Evolutionary conservation across 2,329 filamentous ascomycete species (phyloP), one percentile per base, ranked within the genome.

Genomic region (Colletotrichum sp.): DNA sequence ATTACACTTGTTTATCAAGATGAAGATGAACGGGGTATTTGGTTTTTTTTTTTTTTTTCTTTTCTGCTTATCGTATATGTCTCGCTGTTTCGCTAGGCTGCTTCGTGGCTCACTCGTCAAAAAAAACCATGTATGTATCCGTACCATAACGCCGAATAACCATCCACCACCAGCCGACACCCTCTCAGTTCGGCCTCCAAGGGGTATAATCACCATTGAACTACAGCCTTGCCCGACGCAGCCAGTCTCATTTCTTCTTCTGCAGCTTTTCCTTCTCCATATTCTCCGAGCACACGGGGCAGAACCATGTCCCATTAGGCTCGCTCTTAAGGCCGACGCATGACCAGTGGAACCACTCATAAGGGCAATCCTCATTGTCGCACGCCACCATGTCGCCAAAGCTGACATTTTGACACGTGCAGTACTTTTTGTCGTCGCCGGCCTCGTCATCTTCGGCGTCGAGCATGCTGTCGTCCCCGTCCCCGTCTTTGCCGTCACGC

Each of bases 301-400:
- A 94, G 81, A 90, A 93, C 92, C 92, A 94, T 28, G 88, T 92
- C 36, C 92, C 92, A 72, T 90, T 91, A 9, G 92, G 92, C 82
- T 93, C 92, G 79, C 90, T 93, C 84, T 92, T 93, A 36, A 94
- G 87, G 24, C 92, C 91, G 66, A 94, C 92, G 80, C 92, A 94
- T 58, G 88, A 92, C 94, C 94, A 97, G 85, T 97, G 95, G 83
- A 97, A 97, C 95, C 95, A 97, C 85, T 97, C 94, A 81, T 92
- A 94, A 63, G 93, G 92, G 84, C 95, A 97, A 78, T 93, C 90
- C 74, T 94, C 92, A 83, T 96, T 96, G 86, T 97, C 95, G 86
- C 95, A 97, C 34, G 94, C 95, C 78, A 97, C 94, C 95, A 97
- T 97, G 81, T 96, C 94, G 77, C 95, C 95, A 81, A 94, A 96